A percentile compares a stretch with the other conserved stretches of the same genome.
phyloP scores from a whole-genome alignment of 139 green algal genomes.

The Ostreobium quekettii region DNA sequence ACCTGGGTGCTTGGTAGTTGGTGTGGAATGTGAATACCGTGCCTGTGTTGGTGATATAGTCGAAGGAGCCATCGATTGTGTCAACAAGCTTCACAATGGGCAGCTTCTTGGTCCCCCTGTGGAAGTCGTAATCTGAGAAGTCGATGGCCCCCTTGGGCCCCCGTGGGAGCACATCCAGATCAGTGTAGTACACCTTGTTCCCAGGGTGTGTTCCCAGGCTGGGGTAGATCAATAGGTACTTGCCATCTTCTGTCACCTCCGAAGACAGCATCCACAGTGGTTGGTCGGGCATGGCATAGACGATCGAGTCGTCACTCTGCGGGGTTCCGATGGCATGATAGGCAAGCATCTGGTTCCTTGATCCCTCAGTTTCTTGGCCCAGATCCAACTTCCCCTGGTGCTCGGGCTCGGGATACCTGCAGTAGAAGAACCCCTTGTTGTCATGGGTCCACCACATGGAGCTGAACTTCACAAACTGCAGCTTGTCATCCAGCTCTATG shows the following conservation, averaged over 20 bases:
- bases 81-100: slow-evolving; percentile 67
- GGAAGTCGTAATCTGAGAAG: slow-evolving; percentile 47
- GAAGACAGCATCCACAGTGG: slow-evolving; percentile 63
- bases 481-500: slow-evolving; percentile 53
- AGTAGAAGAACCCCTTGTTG: slow-evolving; percentile 88
- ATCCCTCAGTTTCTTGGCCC: slow-evolving; percentile 72
- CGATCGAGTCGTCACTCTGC: slow-evolving; percentile 55
- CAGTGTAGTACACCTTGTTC: slow-evolving; percentile 36
- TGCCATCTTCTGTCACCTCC: slow-evolving; percentile 72
- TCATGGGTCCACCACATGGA: slow-evolving; percentile 81
- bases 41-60: slow-evolving; percentile 73
- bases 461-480: slow-evolving; percentile 80
- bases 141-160: slow-evolving; percentile 30
- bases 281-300: slow-evolving; percentile 47
- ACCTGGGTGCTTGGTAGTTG: slow-evolving; percentile 75
- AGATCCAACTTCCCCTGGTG: slow-evolving; percentile 27
- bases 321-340: slow-evolving; percentile 75
- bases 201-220: background rate
- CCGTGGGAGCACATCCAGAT: slow-evolving; percentile 40
- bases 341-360: slow-evolving; percentile 61
- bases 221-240: slow-evolving; percentile 24
- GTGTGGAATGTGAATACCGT: slow-evolving; percentile 68
- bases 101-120: slow-evolving; percentile 33
- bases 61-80: slow-evolving; percentile 66
- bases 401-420: slow-evolving; percentile 14